Evolutionary conservation across 1,284 basidiomycete species (phyloP).

Genomic region (Sanghuangporus baumii): DNA sequence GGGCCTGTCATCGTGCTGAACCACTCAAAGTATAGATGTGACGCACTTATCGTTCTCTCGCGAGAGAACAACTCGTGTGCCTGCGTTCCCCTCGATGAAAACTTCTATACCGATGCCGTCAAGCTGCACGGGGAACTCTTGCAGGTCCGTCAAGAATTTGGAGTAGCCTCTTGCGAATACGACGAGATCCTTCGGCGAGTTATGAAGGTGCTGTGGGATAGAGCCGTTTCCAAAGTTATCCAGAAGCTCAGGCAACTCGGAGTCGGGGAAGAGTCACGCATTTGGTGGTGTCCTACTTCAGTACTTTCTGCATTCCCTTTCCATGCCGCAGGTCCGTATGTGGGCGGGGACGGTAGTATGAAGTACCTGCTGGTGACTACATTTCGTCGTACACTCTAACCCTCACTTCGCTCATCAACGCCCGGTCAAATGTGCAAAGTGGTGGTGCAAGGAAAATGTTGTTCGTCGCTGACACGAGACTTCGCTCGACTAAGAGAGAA

Average conservation of each 20-base stretch:
- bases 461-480: not conserved
- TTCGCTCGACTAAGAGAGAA: not conserved
- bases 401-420: slow-evolving; percentile 28
- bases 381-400: slow-evolving; percentile 36
- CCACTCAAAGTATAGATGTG: slow-evolving; percentile 2
- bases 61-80: not conserved
- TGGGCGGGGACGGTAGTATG: not conserved
- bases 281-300: slow-evolving; percentile 42
- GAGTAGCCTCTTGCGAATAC: slow-evolving; percentile 6
- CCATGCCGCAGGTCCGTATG: slow-evolving; percentile 22
- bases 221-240: slow-evolving; percentile 28
- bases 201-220: slow-evolving; percentile 29
- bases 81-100: not conserved
- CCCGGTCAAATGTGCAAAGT: not conserved
- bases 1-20: slow-evolving; percentile 11
- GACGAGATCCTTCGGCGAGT: slow-evolving; percentile 18
- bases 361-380: slow-evolving; percentile 24
- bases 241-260: slow-evolving; percentile 19
- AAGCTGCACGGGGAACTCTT: not conserved
- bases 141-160: not conserved
- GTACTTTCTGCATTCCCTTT: slow-evolving; percentile 33
- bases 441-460: too few relatives aligned
- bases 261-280: slow-evolving; percentile 24
- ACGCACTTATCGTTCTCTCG: not conserved
- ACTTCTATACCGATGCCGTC: not conserved